Conservation (phyloP, 2,329 filamentous ascomycete genomes). For the Fusarium sublunatum region DNA sequence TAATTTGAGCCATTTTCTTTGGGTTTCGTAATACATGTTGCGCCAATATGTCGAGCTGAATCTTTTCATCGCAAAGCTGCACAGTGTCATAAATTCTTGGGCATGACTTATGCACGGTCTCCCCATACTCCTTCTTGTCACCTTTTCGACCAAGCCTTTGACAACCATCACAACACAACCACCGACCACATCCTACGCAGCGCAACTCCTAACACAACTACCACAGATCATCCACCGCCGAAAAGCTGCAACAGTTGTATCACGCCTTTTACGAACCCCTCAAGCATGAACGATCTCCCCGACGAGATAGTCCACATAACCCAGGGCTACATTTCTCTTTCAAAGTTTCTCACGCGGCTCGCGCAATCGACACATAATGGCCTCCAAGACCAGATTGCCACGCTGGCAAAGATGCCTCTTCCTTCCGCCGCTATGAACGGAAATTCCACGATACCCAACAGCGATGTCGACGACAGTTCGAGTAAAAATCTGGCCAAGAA, state of each 20-base stretch:
- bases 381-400: constrained; percentile 75
- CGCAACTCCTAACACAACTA: neutral
- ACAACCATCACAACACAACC: no score
- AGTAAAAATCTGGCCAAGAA: constrained; percentile 81
- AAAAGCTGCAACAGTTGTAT: no score
- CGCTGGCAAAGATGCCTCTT: constrained; percentile 75
- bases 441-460: constrained; percentile 51
- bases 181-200: no score
- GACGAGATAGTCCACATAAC: constrained; percentile 77
- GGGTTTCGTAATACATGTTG: no score
- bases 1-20: no score
- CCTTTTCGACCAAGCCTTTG: no score
- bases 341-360: constrained; percentile 78
- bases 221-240: neutral
- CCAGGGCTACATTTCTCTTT: constrained; percentile 79
- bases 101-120: constrained; percentile 41
- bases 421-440: constrained; percentile 64
- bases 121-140: constrained; percentile 1
- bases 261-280: constrained; percentile 27
- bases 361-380: constrained; percentile 86
- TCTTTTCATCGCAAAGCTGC: no score
- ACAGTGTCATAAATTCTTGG: neutral
- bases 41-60: no score
- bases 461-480: constrained; percentile 65
- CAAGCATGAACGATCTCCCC: constrained; percentile 68